A percentile compares a stretch with the other conserved stretches of the same genome.
These are phyloP conservation scores for Aspergillus sp. DNA, from an alignment of 2,329 filamentous ascomycete species.

Conservation along the genomic window DNA sequence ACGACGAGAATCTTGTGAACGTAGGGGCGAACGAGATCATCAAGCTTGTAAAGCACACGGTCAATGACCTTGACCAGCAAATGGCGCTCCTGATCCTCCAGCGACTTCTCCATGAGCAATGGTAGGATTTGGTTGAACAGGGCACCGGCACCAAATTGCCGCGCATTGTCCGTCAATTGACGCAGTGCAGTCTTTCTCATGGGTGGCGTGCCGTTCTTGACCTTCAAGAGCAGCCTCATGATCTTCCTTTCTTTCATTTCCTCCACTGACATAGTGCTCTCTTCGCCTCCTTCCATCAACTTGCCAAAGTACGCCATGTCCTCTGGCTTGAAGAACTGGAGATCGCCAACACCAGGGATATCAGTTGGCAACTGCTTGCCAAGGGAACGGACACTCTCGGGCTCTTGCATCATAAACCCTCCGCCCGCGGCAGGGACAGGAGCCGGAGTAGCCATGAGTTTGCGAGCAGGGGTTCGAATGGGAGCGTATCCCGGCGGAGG, in stretches of 20 bases:
- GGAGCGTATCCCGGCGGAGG: slow-evolving; percentile 90
- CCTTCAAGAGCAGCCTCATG: slow-evolving; percentile 91
- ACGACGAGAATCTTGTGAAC: slow-evolving; percentile 98
- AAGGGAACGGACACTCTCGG: slow-evolving; percentile 71
- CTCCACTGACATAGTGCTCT: slow-evolving; percentile 85
- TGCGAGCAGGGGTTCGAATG: slow-evolving; percentile 67
- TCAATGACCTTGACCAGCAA: slow-evolving; percentile 98
- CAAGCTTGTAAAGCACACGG: slow-evolving; percentile 94
- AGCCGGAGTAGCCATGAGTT: slow-evolving; percentile 64
- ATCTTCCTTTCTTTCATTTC: slow-evolving; percentile 98
- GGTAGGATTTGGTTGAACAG: slow-evolving; percentile 97
- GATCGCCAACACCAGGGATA: slow-evolving; percentile 88
- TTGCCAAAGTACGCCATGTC: slow-evolving; percentile 99
- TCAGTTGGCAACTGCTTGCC: slow-evolving; percentile 91
- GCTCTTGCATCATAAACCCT: slow-evolving; percentile 97
- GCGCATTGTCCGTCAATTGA: slow-evolving; percentile 94
- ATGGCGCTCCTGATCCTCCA: slow-evolving; percentile 97
- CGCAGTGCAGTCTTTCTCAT: slow-evolving; percentile 98
- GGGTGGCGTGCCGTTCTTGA: slow-evolving; percentile 97
- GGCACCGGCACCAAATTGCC: slow-evolving; percentile 87
- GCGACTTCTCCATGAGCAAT: slow-evolving; percentile 92
- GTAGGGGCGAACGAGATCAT: slow-evolving; percentile 90
- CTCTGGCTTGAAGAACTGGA: slow-evolving; percentile 97
- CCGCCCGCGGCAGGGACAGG: slow-evolving; percentile 55
- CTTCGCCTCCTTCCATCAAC: slow-evolving; percentile 86